Evolutionary conservation across 169 alveolate genomes (phyloP), one percentile per base, ranked within the genome.

Genomic region (Plasmodium vivax): DNA sequence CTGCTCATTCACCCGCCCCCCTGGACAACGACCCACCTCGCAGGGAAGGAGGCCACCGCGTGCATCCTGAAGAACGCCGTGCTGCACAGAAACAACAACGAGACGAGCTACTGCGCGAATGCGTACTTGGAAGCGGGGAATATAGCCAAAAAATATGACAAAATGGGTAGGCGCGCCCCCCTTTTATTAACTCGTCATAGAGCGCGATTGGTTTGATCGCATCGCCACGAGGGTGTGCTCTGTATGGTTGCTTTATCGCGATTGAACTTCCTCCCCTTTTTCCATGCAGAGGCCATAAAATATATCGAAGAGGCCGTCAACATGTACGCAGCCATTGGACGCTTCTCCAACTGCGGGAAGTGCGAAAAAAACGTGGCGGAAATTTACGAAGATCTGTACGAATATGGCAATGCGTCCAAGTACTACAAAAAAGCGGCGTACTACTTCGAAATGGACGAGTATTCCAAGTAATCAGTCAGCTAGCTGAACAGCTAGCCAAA

Each of bases 361-460:
- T 85, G 93, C 32, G 93, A 85, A 47, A 85, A 85, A 16, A 85
- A 85, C 62, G 36, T 85, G n/a, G 93, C 93, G 80, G 93, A 85
- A 75, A 85, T 85, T 30, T 85, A 85, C 43, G 93, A 85, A 85
- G 93, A 85, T 36, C 68, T 85, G 41, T 85, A 51, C 47, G 93
- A 85, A 16, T 71, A 92, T 84, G 56, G 38, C 73, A 93, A 77
- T 32, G 96, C 96, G 62, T 41, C 85, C 16, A 32, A 51, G 30
- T 94, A 80, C 56, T 94, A 87, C 62, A 94, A 84, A 82, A 88
- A 87, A 71, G 96, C 96, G 7, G 96, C 96, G 0, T 85, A 94
- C 58, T 80, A 83, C 81, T 94, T 87, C 85, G 96, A 94, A 75
- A 87, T 94, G 96, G 96, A 94, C 56, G 96, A 94, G 62, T 94